Evolutionary conservation across 768 basidiomycete species (phyloP).

Genomic region (Pseudohyphozyma bogoriensis): DNA sequence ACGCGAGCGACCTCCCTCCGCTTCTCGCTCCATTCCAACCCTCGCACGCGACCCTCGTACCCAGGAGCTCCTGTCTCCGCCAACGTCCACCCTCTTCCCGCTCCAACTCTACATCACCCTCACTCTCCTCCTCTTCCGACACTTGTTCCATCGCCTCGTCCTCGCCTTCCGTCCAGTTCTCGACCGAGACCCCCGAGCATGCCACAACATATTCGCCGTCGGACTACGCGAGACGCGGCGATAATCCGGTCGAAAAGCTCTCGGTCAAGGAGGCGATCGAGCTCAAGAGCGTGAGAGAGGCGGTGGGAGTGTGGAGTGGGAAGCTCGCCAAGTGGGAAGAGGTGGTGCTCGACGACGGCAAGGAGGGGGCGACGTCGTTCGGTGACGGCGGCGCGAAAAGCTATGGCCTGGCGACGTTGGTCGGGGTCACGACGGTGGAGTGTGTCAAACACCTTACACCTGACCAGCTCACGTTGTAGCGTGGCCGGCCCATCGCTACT

Average conservation of each 20-base stretch:
- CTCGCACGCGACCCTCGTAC: constrained; percentile 1
- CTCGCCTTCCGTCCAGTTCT: constrained; percentile 10
- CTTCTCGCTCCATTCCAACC: not conserved
- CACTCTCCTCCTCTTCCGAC: not conserved
- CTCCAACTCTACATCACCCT: not conserved
- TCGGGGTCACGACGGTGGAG: too few species aligned
- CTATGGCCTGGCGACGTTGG: too few species aligned
- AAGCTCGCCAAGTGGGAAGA: constrained; percentile 20
- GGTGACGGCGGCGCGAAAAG: too few species aligned
- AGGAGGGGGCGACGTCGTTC: too few species aligned
- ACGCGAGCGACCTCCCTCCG: not conserved
- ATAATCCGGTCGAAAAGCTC: constrained; percentile 24
- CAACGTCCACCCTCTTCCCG: not conserved
- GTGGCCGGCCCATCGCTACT: too few species aligned
- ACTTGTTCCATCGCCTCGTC: not conserved
- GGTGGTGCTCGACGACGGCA: not conserved
- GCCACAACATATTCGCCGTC: constrained; percentile 10
- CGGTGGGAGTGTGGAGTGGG: constrained; percentile 24
- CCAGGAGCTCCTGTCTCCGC: constrained; percentile 15
- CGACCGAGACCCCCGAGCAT: constrained; percentile 4
- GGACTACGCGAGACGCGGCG: constrained; percentile 16
- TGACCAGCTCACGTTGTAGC: too few species aligned
- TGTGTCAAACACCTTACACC: too few species aligned
- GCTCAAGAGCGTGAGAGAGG: constrained; percentile 22
- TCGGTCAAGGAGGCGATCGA: constrained; percentile 27